Conservation (phyloP, 208 protist genomes). For the Acanthamoeba healyi region DNA sequence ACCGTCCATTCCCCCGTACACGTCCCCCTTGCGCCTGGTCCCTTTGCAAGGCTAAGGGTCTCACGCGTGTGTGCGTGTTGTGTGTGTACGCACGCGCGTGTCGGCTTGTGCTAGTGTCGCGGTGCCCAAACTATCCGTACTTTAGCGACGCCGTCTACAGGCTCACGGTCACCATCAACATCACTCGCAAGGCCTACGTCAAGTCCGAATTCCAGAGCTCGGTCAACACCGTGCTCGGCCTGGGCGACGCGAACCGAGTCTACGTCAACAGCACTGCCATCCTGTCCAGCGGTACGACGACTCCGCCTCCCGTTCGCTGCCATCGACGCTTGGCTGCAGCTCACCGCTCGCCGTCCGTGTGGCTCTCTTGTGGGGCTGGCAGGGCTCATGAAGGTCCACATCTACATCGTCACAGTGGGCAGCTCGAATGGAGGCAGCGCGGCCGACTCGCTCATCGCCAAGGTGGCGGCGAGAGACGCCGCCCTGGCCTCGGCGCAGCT, state of each 20-base stretch:
- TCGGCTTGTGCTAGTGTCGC: neutral
- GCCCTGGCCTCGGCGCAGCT: neutral
- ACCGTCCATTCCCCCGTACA: neutral
- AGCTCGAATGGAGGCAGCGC: neutral
- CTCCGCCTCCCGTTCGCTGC: too few relatives aligned
- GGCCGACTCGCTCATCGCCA: neutral
- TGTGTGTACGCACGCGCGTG: neutral
- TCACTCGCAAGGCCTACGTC: neutral
- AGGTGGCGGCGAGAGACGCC: neutral
- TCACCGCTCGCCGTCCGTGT: too few relatives aligned
- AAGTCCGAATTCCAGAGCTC: neutral
- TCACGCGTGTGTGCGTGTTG: too few relatives aligned
- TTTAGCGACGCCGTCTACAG: neutral
- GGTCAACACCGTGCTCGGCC: neutral
- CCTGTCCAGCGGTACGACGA: neutral
- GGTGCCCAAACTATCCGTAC: neutral
- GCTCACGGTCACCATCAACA: neutral
- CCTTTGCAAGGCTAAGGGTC: too few relatives aligned
- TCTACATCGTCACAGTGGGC: neutral
- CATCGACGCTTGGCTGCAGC: too few relatives aligned
- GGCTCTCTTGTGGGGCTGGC: too few relatives aligned
- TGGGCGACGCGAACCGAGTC: neutral
- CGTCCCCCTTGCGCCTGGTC: too few relatives aligned
- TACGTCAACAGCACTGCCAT: neutral
- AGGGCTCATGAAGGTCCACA: neutral